phyloP scores from a whole-genome alignment of 169 alveolate genomes.

The Cryptosporidium sp. region DNA sequence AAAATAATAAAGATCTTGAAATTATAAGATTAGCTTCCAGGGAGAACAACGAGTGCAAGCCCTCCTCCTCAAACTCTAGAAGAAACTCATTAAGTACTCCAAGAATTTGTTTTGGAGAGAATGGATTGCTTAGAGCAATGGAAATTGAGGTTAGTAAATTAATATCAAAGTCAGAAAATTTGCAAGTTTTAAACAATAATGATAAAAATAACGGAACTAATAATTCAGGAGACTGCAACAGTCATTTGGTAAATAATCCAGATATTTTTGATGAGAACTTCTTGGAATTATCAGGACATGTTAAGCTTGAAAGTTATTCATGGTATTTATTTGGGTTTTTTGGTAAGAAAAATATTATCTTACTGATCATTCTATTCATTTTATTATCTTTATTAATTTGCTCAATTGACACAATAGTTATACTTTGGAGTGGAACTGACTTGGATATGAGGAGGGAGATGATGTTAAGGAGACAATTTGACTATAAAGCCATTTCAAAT shows the following conservation, averaged over 20 bases:
- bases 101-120: slow-evolving; percentile 21
- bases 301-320: slow-evolving; percentile 47
- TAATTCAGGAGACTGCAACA: neutral
- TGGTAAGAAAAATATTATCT: slow-evolving; percentile 38
- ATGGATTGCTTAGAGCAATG: slow-evolving; percentile 22
- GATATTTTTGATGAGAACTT: slow-evolving; percentile 19
- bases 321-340: slow-evolving; percentile 45
- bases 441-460: slow-evolving; percentile 56
- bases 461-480: slow-evolving; percentile 25
- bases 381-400: neutral
- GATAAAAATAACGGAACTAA: neutral
- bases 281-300: slow-evolving; percentile 64
- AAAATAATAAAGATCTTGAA: neutral
- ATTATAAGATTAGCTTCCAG: neutral
- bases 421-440: slow-evolving; percentile 71
- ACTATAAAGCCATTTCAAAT: neutral
- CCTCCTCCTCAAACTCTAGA: slow-evolving; percentile 3
- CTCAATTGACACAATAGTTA: slow-evolving; percentile 13
- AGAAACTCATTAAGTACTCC: slow-evolving; percentile 22
- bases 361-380: slow-evolving; percentile 4
- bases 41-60: neutral
- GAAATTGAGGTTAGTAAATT: slow-evolving; percentile 31
- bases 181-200: neutral
- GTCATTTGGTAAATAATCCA: neutral
- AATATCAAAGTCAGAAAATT: slow-evolving; percentile 11